Evolutionary conservation across 441 rosid species (phyloP).

Genomic region (Croton setiger): DNA sequence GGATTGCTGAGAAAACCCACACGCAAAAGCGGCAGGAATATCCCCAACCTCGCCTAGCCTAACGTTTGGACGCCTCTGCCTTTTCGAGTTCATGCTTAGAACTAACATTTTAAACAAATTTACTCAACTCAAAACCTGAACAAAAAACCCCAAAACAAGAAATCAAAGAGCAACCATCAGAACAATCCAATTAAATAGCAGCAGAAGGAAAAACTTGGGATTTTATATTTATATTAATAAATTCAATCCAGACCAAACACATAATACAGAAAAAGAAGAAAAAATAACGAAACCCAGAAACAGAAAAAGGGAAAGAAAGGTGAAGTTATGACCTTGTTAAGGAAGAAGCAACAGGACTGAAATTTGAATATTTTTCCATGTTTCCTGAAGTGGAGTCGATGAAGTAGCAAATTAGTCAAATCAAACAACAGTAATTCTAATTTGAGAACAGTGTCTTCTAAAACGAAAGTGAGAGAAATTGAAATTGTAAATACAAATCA

Average conservation of each 20-base stretch:
- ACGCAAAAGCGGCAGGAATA: constrained; percentile 54
- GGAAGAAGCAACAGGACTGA: constrained; percentile 8
- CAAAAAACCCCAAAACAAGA: constrained; percentile 24
- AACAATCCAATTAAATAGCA: constrained; percentile 7
- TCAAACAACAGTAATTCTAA: neutral
- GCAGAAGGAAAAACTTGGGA: neutral
- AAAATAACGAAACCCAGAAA: neutral
- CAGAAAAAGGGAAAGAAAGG: neutral
- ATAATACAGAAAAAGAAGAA: neutral
- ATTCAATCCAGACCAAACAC: neutral
- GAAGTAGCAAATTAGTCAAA: neutral
- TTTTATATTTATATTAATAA: neutral
- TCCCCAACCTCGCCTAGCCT: constrained; percentile 60
- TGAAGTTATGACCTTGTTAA: constrained; percentile 23
- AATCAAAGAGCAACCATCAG: constrained; percentile 10
- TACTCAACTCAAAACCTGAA: constrained; percentile 20
- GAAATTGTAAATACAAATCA: neutral
- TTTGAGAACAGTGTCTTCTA: neutral
- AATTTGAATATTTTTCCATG: constrained; percentile 21
- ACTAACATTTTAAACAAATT: constrained; percentile 35
- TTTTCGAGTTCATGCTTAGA: constrained; percentile 45
- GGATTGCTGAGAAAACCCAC: constrained; percentile 36
- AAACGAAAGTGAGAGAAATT: neutral
- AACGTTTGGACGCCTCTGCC: constrained; percentile 57
- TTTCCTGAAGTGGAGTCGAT: constrained; percentile 8